phyloP scores from a whole-genome alignment of 2,329 filamentous ascomycete species.

The Dactylonectria estremocensis region DNA sequence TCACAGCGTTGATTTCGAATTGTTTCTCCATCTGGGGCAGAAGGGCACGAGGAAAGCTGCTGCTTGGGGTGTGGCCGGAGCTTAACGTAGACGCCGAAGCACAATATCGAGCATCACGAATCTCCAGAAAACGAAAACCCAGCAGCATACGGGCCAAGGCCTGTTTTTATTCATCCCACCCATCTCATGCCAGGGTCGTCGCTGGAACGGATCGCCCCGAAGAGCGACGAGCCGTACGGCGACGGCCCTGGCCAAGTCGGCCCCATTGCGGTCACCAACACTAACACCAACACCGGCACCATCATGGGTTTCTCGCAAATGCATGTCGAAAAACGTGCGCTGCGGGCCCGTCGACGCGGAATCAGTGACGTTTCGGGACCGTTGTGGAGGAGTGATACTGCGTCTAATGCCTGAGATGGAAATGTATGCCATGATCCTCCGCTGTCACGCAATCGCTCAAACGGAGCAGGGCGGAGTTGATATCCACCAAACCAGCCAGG shows the following conservation, averaged over 20 bases:
- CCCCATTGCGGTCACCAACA: not conserved
- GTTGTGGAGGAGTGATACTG: conserved; percentile 17
- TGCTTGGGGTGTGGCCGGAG: not conserved
- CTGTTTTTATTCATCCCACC: conserved; percentile 27
- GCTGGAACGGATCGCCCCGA: conserved; percentile 17
- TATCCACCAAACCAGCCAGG: conserved; percentile 15
- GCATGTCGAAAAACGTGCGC: not conserved
- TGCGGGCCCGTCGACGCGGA: conserved; percentile 12
- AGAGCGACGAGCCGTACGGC: conserved; percentile 31
- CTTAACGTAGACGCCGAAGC: not conserved
- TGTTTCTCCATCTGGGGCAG: conserved; percentile 37
- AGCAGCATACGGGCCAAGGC: not conserved
- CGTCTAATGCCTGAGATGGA: not conserved
- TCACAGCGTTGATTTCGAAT: conserved; percentile 24
- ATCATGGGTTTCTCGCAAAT: not conserved
- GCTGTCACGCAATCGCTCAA: conserved; percentile 30
- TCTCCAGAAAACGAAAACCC: conserved; percentile 8
- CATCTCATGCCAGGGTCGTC: conserved; percentile 11
- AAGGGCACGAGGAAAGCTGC: conserved; percentile 2
- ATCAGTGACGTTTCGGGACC: conserved; percentile 22
- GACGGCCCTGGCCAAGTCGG: not conserved
- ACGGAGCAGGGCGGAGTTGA: conserved; percentile 1
- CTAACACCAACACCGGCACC: not conserved
- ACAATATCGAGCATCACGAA: conserved; percentile 9
- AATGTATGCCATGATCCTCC: conserved; percentile 18